Evolutionary conservation across 371 early-diverging fungal genomes (phyloP).

Genomic region (Zychaea mexicana): DNA sequence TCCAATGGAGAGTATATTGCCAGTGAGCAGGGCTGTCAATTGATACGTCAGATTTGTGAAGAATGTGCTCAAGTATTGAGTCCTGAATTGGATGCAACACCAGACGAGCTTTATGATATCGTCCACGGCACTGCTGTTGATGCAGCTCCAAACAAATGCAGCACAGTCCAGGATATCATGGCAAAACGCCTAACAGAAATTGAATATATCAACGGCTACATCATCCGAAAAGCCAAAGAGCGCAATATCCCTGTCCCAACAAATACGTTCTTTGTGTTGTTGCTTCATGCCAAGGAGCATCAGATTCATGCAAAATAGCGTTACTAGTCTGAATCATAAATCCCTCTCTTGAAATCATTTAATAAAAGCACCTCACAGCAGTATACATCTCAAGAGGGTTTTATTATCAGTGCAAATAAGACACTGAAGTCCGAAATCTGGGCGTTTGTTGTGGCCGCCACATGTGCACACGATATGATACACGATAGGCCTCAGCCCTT

Average conservation of each 20-base stretch:
- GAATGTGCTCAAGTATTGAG: slow-evolving; percentile 32
- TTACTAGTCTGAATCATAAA: too few species aligned
- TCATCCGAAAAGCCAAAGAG: slow-evolving; percentile 31
- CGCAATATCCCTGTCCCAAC: slow-evolving; percentile 16
- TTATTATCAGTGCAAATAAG: too few species aligned
- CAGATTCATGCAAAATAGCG: slow-evolving; percentile 2
- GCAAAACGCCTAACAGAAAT: slow-evolving; percentile 51
- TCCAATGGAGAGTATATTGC: slow-evolving; percentile 42
- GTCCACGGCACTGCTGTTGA: slow-evolving; percentile 27
- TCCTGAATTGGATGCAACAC: slow-evolving; percentile 26
- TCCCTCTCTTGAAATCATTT: too few species aligned
- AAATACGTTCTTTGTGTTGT: slow-evolving; percentile 23
- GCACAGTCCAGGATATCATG: slow-evolving; percentile 56
- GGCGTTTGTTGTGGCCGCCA: too few species aligned
- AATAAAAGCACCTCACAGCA: too few species aligned
- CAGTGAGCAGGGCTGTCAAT: slow-evolving; percentile 14
- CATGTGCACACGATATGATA: too few species aligned
- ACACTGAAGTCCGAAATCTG: too few species aligned
- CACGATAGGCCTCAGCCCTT: too few species aligned
- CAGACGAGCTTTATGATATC: slow-evolving; percentile 20
- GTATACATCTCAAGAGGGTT: too few species aligned
- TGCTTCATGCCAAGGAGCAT: slow-evolving; percentile 39
- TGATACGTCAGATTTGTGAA: slow-evolving; percentile 29
- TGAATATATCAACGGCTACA: slow-evolving; percentile 64
- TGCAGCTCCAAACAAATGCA: slow-evolving; percentile 53